phyloP scores from a whole-genome alignment of 164 flowering plant genomes.

The Stephania cephalantha region DNA sequence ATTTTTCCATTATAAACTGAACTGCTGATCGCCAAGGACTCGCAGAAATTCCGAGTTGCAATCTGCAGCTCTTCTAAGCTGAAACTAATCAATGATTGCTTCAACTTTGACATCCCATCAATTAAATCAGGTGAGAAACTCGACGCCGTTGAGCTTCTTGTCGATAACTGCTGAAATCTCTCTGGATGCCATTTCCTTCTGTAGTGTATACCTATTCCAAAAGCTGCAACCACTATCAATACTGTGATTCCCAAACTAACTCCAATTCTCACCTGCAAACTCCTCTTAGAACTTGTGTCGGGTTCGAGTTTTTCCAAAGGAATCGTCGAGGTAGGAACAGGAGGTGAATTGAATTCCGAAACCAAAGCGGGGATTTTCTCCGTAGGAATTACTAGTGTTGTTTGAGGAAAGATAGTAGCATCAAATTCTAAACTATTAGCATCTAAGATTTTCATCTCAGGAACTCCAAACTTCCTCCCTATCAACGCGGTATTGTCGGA shows the following conservation, averaged over 20 bases:
- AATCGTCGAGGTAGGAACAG: slow-evolving; percentile 18
- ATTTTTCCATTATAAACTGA: slow-evolving; percentile 37
- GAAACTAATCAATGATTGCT: slow-evolving; percentile 38
- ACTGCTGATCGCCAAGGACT: slow-evolving; percentile 32
- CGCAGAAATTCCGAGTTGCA: slow-evolving; percentile 50
- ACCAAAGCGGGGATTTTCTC: slow-evolving; percentile 22
- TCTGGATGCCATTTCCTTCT: slow-evolving; percentile 16
- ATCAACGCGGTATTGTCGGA: slow-evolving; percentile 20
- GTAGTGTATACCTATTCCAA: slow-evolving; percentile 10
- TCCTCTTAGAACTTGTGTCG: neutral
- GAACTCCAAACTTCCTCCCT: slow-evolving; percentile 24
- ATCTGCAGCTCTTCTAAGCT: slow-evolving; percentile 40
- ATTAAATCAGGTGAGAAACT: slow-evolving; percentile 42
- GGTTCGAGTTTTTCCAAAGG: slow-evolving; percentile 12
- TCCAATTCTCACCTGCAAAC: slow-evolving; percentile 15
- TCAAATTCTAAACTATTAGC: slow-evolving; percentile 25
- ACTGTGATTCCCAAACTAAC: slow-evolving; percentile 12
- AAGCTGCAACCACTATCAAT: slow-evolving; percentile 13
- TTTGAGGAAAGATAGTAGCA: slow-evolving; percentile 30
- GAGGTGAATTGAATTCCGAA: slow-evolving; percentile 13
- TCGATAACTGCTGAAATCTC: slow-evolving; percentile 20
- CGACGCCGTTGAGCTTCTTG: slow-evolving; percentile 22
- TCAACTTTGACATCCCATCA: slow-evolving; percentile 34
- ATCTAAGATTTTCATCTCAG: slow-evolving; percentile 21
- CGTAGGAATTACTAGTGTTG: slow-evolving; percentile 36